These are phyloP conservation scores for Ophiostoma ips DNA, from an alignment of 2,329 filamentous ascomycete genomes.

Conservation along the genomic window DNA sequence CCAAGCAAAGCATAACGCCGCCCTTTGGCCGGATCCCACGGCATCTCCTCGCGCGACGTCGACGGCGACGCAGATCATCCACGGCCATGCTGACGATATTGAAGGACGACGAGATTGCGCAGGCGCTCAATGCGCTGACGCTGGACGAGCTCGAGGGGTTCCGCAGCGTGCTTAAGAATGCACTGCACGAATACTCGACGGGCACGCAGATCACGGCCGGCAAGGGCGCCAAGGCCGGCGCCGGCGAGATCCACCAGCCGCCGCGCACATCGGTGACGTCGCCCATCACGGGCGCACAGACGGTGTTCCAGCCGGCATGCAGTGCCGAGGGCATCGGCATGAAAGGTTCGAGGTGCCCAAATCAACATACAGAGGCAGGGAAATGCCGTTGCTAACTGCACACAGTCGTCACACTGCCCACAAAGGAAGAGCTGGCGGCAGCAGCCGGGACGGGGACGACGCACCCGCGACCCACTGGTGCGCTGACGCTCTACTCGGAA, in stretches of 20 bases:
- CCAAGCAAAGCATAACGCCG: no score
- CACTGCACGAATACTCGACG: conserved; percentile 49
- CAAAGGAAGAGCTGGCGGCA: conserved; percentile 19
- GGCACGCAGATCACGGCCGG: conserved; percentile 28
- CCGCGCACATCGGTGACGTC: conserved; percentile 36
- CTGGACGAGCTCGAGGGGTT: conserved; percentile 39
- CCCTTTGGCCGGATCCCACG: not conserved
- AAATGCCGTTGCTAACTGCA: not conserved
- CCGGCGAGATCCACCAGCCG: conserved; percentile 37
- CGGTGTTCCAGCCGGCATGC: conserved; percentile 61
- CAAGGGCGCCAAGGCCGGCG: conserved; percentile 18
- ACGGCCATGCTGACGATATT: conserved; percentile 45
- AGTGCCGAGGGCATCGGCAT: conserved; percentile 50
- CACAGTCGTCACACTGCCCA: conserved; percentile 49
- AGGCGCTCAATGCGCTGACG: conserved; percentile 39
- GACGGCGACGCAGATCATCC: no score
- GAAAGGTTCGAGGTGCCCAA: conserved; percentile 35
- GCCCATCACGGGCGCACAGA: conserved; percentile 38
- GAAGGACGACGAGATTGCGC: conserved; percentile 40
- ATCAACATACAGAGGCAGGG: not conserved
- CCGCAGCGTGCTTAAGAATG: conserved; percentile 31
- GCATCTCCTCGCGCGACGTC: not conserved
- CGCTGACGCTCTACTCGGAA: conserved; percentile 53
- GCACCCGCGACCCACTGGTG: conserved; percentile 37
- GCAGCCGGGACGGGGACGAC: conserved; percentile 23